These are phyloP conservation scores for Rhodotorula kratochvilovae DNA, from an alignment of 768 basidiomycete species.

Conservation along the genomic window DNA sequence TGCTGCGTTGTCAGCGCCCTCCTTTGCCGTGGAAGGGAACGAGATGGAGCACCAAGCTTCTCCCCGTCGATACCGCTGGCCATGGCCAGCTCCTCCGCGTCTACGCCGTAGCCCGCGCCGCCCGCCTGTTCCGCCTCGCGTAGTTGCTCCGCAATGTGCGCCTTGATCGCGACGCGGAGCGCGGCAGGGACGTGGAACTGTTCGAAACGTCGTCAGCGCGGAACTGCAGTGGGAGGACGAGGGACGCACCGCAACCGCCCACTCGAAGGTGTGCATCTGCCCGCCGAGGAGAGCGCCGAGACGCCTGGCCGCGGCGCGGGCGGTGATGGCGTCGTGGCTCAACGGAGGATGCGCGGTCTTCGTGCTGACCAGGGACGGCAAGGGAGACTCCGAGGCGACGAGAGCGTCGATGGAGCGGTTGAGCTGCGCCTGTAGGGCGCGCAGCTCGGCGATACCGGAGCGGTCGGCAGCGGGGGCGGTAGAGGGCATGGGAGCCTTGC, in stretches of 20 bases:
- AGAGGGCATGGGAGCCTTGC: too few species aligned
- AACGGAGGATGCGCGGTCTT: too few species aligned
- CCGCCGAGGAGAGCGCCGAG: background rate
- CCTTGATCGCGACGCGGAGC: constrained; percentile 45
- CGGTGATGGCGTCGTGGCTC: background rate
- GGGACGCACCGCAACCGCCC: background rate
- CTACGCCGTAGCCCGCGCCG: constrained; percentile 44
- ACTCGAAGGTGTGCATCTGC: background rate
- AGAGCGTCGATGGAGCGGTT: constrained; percentile 3
- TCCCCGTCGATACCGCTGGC: constrained; percentile 45
- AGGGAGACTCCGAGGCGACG: background rate
- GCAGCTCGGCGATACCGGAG: constrained; percentile 9
- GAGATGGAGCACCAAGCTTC: constrained; percentile 52
- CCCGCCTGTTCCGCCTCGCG: constrained; percentile 46
- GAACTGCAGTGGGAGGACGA: too few species aligned
- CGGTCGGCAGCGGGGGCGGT: background rate
- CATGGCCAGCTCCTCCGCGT: constrained; percentile 47
- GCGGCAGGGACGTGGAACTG: constrained; percentile 41
- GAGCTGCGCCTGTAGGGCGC: constrained; percentile 5
- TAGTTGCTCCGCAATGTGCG: constrained; percentile 50
- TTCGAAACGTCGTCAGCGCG: too few species aligned
- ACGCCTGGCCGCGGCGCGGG: background rate
- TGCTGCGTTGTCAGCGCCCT: background rate
- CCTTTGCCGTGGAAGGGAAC: too few species aligned
- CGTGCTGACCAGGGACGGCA: background rate